These are phyloP conservation scores for Crucihimalaya himalaica DNA, from an alignment of 345 rosid species.

Conservation along the genomic window DNA sequence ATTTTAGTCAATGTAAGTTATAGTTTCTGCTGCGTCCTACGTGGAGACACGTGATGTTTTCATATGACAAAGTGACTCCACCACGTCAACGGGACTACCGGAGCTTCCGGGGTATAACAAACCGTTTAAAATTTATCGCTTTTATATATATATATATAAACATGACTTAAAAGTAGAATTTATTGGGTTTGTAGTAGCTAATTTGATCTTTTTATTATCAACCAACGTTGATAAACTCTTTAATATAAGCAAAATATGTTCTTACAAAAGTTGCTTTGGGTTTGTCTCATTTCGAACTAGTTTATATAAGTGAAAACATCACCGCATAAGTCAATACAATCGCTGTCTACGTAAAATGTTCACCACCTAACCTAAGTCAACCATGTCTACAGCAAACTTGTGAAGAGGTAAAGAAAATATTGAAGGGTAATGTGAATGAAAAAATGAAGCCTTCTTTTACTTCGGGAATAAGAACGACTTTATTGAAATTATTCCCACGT, in stretches of 20 bases:
- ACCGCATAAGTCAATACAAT: not conserved
- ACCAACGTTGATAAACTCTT: not conserved
- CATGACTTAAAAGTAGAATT: no score
- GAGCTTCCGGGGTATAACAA: not conserved
- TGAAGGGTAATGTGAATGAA: not conserved
- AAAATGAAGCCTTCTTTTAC: no score
- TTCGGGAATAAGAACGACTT: not conserved
- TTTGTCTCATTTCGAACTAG: not conserved
- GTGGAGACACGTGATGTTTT: constrained; percentile 42
- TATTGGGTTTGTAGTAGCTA: not conserved
- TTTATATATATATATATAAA: no score
- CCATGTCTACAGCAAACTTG: not conserved
- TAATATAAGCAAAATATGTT: not conserved
- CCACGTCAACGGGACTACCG: constrained; percentile 31
- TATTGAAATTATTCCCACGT: not conserved
- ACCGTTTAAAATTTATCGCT: no score
- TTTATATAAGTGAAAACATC: not conserved
- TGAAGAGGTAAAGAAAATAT: not conserved
- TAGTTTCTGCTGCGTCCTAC: constrained; percentile 30
- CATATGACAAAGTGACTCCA: not conserved
- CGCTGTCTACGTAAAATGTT: not conserved
- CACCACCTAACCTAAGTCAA: not conserved
- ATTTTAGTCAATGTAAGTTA: constrained; percentile 20
- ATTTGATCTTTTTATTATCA: not conserved
- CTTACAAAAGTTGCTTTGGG: not conserved